Base-by-base conservation (phyloP, 306 rosid genomes). In the Dalbergia cochinchinensis region DNA sequence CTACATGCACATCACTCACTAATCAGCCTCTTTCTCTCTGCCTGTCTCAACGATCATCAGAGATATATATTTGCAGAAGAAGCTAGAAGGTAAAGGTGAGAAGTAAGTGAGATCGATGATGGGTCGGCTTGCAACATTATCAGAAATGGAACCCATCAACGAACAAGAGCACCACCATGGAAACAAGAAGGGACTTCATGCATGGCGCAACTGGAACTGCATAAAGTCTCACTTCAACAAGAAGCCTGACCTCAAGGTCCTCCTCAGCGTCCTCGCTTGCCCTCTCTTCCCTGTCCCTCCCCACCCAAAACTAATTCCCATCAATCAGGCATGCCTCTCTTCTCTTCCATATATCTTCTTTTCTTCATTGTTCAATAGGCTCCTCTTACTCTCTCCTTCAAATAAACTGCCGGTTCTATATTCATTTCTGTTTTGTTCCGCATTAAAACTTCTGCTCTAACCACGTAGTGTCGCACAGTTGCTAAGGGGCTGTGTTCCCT, bases 131-230 rank as follows among this genome's bases (percentile, higher is more conserved):
- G 92, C 90, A 0, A 88, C 98, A 5, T 47, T 93, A 15, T 84
- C 93, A 37, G 98, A 93, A 80, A 5, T 54, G 5, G 98, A 93
- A 55, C 97, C 98, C 45, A 86, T 84, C 61, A 88, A 76, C 51
- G 93, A 87, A 3, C 83, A 89, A 66, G 89, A 85, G 6, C 64
- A 66, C 0, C 68, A 6, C 15, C 80, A 18, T 2, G 14, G 65
- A 0, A 88, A 78, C 79, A 47, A 47, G 11, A 47, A 47, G 14
- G 15, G 53, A 2, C 53, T 85, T 9, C 89, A 85, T 18, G 74
- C 94, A 75, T 91, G 98, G 97, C 81, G 92, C 66, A 88, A 82
- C 76, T 93, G 92, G 91, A 89, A 79, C 77, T 92, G 97, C 92
- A 86, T 93, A 88, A 91, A 86, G 79, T 75, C 90, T 77, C 96